phyloP scores from a whole-genome alignment of 2,329 filamentous ascomycete species.

The Thelonectria olida region DNA sequence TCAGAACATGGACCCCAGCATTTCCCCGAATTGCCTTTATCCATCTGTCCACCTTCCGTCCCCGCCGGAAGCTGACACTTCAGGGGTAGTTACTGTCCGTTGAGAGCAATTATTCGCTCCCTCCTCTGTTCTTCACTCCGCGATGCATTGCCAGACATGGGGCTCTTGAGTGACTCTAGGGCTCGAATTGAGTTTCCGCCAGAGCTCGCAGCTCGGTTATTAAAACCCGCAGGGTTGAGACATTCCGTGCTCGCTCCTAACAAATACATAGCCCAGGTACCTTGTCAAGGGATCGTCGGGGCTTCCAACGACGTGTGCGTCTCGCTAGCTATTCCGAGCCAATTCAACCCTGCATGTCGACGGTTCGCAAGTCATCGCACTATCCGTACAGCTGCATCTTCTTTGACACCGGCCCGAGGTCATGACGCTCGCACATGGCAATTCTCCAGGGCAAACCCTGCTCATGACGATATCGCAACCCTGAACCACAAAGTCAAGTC shows the following conservation, averaged over 20 bases:
- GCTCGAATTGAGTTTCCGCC: background rate
- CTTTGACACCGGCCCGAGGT: slow-evolving; percentile 21
- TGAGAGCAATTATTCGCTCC: background rate
- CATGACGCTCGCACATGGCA: slow-evolving; percentile 25
- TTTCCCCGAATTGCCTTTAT: slow-evolving; percentile 19
- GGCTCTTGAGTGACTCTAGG: background rate
- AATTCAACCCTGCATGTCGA: slow-evolving; percentile 23
- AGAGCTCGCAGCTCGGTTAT: background rate
- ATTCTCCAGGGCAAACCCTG: slow-evolving; percentile 25
- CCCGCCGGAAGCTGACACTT: slow-evolving; percentile 9
- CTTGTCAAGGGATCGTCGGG: background rate
- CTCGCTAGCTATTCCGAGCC: slow-evolving; percentile 10
- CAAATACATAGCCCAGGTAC: background rate
- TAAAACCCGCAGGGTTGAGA: too few species aligned
- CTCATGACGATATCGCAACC: slow-evolving; percentile 17
- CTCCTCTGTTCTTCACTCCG: background rate
- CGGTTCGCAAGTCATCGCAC: slow-evolving; percentile 27
- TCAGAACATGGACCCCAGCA: slow-evolving; percentile 3
- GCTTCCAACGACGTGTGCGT: background rate
- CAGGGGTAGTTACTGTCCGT: background rate
- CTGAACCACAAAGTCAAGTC: background rate
- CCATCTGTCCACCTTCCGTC: slow-evolving; percentile 13
- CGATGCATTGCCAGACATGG: background rate
- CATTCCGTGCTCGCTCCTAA: background rate
- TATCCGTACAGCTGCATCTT: slow-evolving; percentile 33